Conservation (phyloP, 257 asterid genomes). For the Jaltomata sinuosa region DNA sequence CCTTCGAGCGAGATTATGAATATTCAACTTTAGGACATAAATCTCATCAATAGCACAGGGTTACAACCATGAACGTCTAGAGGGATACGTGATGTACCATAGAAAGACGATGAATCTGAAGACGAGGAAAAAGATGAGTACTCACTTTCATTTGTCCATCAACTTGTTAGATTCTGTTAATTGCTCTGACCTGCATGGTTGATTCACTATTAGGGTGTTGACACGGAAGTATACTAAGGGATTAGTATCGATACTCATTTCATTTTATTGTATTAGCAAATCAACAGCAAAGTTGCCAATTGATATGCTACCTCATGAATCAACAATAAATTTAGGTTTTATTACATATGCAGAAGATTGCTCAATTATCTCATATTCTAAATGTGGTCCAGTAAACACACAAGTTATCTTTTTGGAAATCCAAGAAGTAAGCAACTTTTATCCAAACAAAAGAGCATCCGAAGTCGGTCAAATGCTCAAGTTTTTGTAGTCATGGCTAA, state of each 20-base stretch:
- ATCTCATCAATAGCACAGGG: background rate
- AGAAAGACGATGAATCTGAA: background rate
- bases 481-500: background rate
- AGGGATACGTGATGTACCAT: background rate
- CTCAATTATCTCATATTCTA: background rate
- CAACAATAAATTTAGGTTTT: background rate
- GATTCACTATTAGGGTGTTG: background rate
- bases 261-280: background rate
- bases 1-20: background rate
- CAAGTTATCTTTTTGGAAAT: background rate
- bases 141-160: slow-evolving; percentile 27
- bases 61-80: background rate
- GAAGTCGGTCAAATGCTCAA: background rate
- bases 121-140: background rate
- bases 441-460: background rate
- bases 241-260: background rate
- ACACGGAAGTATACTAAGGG: background rate
- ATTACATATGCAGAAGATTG: background rate
- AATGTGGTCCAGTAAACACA: background rate
- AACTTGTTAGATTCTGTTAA: slow-evolving; percentile 29
- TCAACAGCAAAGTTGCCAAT: background rate
- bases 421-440: background rate
- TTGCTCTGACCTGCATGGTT: slow-evolving; percentile 48
- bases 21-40: background rate
- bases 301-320: background rate